A percentile compares a stretch with the other conserved stretches of the same genome.
These are phyloP conservation scores for Spathaspora sp. DNA, from an alignment of 1,139 yeast species.

Conservation along the genomic window DNA sequence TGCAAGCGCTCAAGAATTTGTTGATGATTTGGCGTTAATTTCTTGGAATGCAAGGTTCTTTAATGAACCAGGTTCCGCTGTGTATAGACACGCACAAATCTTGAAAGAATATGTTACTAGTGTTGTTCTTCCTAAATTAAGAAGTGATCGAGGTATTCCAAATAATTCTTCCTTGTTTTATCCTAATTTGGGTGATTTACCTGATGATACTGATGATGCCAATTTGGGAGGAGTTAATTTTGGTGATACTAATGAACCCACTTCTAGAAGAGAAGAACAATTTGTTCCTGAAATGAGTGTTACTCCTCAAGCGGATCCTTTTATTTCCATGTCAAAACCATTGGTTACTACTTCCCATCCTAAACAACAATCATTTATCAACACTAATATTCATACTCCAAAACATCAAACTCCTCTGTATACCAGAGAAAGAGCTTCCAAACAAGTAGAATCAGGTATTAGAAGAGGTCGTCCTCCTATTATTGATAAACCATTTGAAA, in stretches of 20 bases:
- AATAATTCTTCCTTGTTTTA: constrained; percentile 48
- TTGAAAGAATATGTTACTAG: constrained; percentile 62
- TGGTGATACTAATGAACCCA: constrained; percentile 5
- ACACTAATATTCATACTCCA: constrained; percentile 4
- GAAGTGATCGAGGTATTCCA: constrained; percentile 38
- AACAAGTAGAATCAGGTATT: constrained; percentile 52
- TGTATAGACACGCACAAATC: constrained; percentile 69
- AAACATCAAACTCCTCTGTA: constrained; percentile 7
- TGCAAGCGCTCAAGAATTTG: constrained; percentile 61
- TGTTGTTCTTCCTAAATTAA: constrained; percentile 54
- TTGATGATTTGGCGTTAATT: constrained; percentile 77
- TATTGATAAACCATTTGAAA: constrained; percentile 91
- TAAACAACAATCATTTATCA: constrained; percentile 3
- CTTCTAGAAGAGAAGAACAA: constrained; percentile 9
- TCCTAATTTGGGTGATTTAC: constrained; percentile 76
- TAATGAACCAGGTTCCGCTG: constrained; percentile 67
- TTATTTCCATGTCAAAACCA: constrained; percentile 11
- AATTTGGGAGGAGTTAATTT: constrained; percentile 9
- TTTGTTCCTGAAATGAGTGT: constrained; percentile 14
- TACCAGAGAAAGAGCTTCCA: constrained; percentile 7
- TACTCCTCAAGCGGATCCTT: constrained; percentile 11
- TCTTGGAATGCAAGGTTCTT: constrained; percentile 88
- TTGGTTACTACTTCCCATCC: constrained; percentile 10
- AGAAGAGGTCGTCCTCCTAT: constrained; percentile 95
- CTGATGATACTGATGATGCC: constrained; percentile 44